Conservation (phyloP, 139 green algal genomes). For the Haematococcus lacustris region DNA sequence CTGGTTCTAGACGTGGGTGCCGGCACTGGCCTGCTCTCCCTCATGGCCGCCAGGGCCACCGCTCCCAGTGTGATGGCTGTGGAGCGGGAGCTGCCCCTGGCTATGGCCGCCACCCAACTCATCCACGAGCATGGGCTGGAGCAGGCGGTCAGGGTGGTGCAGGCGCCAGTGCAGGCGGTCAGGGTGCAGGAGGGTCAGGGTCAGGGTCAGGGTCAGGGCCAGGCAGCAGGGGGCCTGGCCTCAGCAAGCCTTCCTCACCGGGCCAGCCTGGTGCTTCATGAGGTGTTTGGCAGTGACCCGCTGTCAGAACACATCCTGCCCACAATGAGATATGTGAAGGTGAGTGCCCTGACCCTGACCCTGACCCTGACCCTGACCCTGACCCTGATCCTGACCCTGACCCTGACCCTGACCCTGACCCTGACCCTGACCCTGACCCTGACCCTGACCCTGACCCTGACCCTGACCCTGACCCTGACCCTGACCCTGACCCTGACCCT, state of each 20-base stretch:
- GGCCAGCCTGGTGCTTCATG: constrained; percentile 27
- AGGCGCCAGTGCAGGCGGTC: not conserved
- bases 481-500: too few species aligned
- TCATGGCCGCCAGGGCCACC: constrained; percentile 69
- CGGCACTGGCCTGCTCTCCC: constrained; percentile 82
- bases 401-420: too few species aligned
- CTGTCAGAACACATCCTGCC: constrained; percentile 34
- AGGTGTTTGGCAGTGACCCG: constrained; percentile 39
- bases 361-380: too few species aligned
- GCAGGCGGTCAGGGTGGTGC: not conserved
- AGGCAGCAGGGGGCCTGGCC: too few species aligned
- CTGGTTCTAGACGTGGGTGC: constrained; percentile 80
- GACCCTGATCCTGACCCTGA: too few species aligned
- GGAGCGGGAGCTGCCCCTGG: constrained; percentile 28
- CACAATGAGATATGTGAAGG: constrained; percentile 24
- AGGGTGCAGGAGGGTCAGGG: too few species aligned
- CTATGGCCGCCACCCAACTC: constrained; percentile 10
- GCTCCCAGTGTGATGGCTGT: constrained; percentile 9
- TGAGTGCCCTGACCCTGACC: too few species aligned
- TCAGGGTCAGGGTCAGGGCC: too few species aligned
- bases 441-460: too few species aligned
- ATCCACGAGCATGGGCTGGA: too few species aligned
- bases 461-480: too few species aligned
- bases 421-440: too few species aligned
- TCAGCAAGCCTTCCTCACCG: constrained; percentile 2